Evolutionary conservation across 2,329 filamentous ascomycete species (phyloP).

Genomic region (Cryphonectria naterciae): DNA sequence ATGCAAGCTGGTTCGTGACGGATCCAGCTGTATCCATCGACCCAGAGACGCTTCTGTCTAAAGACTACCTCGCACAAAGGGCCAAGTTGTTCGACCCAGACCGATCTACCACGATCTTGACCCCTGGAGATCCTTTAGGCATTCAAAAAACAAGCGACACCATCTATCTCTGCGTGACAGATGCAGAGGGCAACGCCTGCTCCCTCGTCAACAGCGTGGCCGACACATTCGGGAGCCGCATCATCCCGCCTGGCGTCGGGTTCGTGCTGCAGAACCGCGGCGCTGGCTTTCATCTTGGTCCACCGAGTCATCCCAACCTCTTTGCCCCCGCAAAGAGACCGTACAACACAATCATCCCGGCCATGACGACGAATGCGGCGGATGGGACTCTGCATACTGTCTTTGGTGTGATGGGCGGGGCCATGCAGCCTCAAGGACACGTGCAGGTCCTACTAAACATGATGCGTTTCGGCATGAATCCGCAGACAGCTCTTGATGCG

Average conservation of each 20-base stretch:
- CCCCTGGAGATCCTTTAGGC: slow-evolving; percentile 60
- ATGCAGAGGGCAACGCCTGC: slow-evolving; percentile 81
- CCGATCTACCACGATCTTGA: slow-evolving; percentile 66
- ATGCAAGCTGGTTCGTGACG: slow-evolving; percentile 85
- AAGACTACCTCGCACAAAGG: slow-evolving; percentile 72
- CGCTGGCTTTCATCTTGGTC: slow-evolving; percentile 75
- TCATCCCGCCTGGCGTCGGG: slow-evolving; percentile 83
- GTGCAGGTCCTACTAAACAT: slow-evolving; percentile 91
- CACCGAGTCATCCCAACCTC: slow-evolving; percentile 72
- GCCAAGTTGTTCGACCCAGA: slow-evolving; percentile 60
- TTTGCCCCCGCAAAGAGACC: slow-evolving; percentile 81
- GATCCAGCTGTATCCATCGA: slow-evolving; percentile 67
- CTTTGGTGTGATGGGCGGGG: slow-evolving; percentile 95
- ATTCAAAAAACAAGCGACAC: slow-evolving; percentile 80
- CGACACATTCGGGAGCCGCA: slow-evolving; percentile 80
- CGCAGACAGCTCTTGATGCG: slow-evolving; percentile 85
- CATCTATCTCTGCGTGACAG: slow-evolving; percentile 87
- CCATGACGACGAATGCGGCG: slow-evolving; percentile 74
- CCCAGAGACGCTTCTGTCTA: slow-evolving; percentile 59
- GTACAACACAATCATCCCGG: slow-evolving; percentile 96
- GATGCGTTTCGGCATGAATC: slow-evolving; percentile 76
- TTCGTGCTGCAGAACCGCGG: slow-evolving; percentile 93
- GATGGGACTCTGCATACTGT: slow-evolving; percentile 78
- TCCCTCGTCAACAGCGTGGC: slow-evolving; percentile 97
- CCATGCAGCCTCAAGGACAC: slow-evolving; percentile 96